Conservation (phyloP, 139 green algal species). For the Coelastrella sp. region DNA sequence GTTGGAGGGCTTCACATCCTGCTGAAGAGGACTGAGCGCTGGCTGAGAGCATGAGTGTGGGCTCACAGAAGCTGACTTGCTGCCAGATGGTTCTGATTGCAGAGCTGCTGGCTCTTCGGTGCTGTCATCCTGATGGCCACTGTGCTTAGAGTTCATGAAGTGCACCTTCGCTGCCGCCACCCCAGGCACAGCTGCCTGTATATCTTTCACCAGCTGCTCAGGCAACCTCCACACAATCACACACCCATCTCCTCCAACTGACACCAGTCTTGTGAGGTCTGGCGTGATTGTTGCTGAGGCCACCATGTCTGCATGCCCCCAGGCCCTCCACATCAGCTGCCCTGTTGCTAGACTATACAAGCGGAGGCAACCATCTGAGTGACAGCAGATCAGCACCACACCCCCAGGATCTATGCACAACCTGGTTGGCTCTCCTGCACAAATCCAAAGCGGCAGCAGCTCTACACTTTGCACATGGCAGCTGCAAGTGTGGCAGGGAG, state of each 20-base stretch:
- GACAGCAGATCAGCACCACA: conserved; percentile 50
- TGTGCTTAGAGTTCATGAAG: not conserved
- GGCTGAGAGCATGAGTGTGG: too few relatives aligned
- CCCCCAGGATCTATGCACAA: conserved; percentile 61
- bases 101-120: too few relatives aligned
- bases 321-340: conserved; percentile 47
- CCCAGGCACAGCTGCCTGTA: conserved; percentile 37
- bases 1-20: not conserved
- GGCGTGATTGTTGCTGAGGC: conserved; percentile 41
- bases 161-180: conserved; percentile 27
- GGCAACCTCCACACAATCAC: conserved; percentile 66
- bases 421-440: conserved; percentile 53
- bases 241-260: conserved; percentile 65
- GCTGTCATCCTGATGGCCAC: not conserved
- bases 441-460: too few relatives aligned
- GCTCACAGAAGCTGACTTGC: too few relatives aligned
- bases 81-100: too few relatives aligned
- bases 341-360: conserved; percentile 57
- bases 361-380: conserved; percentile 58
- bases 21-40: too few relatives aligned
- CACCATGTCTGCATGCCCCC: conserved; percentile 56
- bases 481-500: too few relatives aligned
- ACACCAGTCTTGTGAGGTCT: conserved; percentile 43
- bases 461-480: too few relatives aligned
- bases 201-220: conserved; percentile 24